Evolutionary conservation across 2,329 filamentous ascomycete species (phyloP), one percentile per base, ranked within the genome.

Genomic region (Diaporthe vexans): DNA sequence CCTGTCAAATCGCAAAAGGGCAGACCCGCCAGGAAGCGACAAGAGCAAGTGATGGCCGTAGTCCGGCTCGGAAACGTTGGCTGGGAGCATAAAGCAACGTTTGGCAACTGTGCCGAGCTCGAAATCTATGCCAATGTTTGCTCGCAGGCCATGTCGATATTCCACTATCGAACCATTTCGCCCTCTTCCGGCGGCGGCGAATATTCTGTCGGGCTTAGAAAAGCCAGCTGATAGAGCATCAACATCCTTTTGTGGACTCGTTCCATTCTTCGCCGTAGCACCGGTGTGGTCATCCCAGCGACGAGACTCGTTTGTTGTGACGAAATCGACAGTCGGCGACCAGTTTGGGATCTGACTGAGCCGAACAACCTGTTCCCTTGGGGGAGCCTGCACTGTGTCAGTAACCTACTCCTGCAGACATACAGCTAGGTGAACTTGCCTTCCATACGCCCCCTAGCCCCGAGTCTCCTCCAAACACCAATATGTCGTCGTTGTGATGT

Each of bases 401-500:
- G 58, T 48, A 9, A n/a, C 9, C 11, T 56, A 24, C 17, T 46
- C 33, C 11, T 57, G 2, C 17, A 35, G 52, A 37, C 11, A 26
- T 26, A 24, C 15, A 3, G 8, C 46, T 21, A 33, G 33, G 46
- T 17, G 43, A 24, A 78, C 88, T 84, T 82, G 94, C 91, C 82
- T 91, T 91, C 85, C 93, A 96, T 8, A 97, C 87, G 0, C 92
- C 91, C 9, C 95, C 95, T 75, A 92, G 90, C 11, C 95, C 94
- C 71, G 92, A 93, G 77, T 94, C 92, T 0, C 96, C 95, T 6
- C 93, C 94, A 63, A 93, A 91, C 48, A 97, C 89, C 61, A 98
- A 85, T n/a, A 97, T 88, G 81, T 98, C 95, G 3, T 91, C 91
- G 24, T 74, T 76, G 35, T 74, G 72, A 29, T 72, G 37, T 24